These are phyloP conservation scores for Bonia amplexicaulis DNA, from an alignment of 176 grass and related monocot genomes.

Conservation along the genomic window DNA sequence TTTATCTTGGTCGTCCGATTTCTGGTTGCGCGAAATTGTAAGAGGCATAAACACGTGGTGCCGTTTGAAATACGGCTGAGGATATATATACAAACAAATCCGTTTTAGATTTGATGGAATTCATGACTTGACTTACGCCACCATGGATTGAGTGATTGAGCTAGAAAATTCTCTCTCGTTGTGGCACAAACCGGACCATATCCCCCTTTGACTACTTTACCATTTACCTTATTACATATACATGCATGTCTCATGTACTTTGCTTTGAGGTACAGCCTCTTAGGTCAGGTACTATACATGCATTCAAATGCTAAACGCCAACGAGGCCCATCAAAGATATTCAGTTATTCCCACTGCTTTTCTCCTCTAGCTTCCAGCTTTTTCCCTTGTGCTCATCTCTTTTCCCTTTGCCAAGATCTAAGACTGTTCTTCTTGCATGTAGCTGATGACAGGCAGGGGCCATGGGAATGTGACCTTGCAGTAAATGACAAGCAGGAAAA, in stretches of 20 bases:
- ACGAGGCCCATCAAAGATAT: slow-evolving; percentile 45
- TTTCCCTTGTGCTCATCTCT: slow-evolving; percentile 55
- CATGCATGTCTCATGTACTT: slow-evolving; percentile 29
- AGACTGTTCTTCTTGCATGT: slow-evolving; percentile 33
- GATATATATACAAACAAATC: neutral
- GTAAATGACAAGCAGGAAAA: slow-evolving; percentile 51
- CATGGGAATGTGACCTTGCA: slow-evolving; percentile 44
- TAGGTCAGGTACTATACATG: slow-evolving; percentile 44
- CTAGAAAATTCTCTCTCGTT: slow-evolving; percentile 1
- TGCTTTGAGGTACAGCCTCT: slow-evolving; percentile 30
- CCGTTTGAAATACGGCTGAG: neutral
- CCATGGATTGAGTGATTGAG: neutral
- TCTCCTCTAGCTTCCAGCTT: slow-evolving; percentile 8
- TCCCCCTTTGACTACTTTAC: slow-evolving; percentile 30
- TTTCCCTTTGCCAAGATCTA: slow-evolving; percentile 40
- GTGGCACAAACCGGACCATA: slow-evolving; percentile 10
- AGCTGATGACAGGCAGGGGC: slow-evolving; percentile 43
- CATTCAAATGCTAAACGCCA: slow-evolving; percentile 75
- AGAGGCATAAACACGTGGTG: neutral
- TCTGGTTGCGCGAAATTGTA: neutral
- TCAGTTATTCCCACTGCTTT: slow-evolving; percentile 70
- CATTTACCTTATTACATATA: slow-evolving; percentile 3
- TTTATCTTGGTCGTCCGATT: neutral
- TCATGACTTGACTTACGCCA: neutral
- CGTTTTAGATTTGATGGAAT: neutral